phyloP scores from a whole-genome alignment of 176 grass and related monocot species.

The Echinochloa phyllopogon region DNA sequence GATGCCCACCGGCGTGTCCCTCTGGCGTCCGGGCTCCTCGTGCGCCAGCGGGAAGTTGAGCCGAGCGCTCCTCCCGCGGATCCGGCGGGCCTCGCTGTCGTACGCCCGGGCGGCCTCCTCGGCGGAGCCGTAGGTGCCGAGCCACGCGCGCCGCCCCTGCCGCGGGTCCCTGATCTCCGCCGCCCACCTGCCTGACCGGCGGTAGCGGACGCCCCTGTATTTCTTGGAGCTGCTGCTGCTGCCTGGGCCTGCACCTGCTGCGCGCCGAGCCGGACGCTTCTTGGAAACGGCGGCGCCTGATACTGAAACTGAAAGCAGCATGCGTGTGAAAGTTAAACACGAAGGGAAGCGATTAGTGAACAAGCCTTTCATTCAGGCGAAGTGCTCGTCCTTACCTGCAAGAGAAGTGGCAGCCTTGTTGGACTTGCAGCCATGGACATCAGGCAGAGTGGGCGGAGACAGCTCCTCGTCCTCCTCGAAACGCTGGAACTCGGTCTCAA shows the following conservation, averaged over 20 bases:
- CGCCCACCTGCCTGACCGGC: constrained; percentile 62
- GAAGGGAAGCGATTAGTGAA: too few species aligned
- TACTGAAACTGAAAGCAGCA: neutral
- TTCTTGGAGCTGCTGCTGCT: neutral
- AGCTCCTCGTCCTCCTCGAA: neutral
- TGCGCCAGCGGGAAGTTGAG: constrained; percentile 75
- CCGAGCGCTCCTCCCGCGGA: constrained; percentile 63
- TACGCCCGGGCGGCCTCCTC: constrained; percentile 77
- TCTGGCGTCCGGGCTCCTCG: neutral
- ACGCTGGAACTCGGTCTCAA: too few species aligned
- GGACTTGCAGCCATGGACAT: neutral
- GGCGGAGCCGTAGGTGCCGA: constrained; percentile 70
- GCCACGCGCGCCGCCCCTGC: constrained; percentile 67
- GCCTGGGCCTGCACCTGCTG: neutral
- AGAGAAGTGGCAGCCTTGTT: neutral
- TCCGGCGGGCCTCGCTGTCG: constrained; percentile 67
- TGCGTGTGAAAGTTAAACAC: too few species aligned
- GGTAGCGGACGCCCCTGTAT: constrained; percentile 59
- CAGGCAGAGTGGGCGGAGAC: neutral
- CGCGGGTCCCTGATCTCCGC: constrained; percentile 76
- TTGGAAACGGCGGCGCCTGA: neutral
- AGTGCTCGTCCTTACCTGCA: neutral
- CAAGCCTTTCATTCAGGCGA: too few species aligned
- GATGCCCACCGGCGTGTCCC: neutral
- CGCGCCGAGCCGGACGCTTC: neutral